Evolutionary conservation across 108 stramenopile genomes (phyloP).

Genomic region (Heterococcus sp.): DNA sequence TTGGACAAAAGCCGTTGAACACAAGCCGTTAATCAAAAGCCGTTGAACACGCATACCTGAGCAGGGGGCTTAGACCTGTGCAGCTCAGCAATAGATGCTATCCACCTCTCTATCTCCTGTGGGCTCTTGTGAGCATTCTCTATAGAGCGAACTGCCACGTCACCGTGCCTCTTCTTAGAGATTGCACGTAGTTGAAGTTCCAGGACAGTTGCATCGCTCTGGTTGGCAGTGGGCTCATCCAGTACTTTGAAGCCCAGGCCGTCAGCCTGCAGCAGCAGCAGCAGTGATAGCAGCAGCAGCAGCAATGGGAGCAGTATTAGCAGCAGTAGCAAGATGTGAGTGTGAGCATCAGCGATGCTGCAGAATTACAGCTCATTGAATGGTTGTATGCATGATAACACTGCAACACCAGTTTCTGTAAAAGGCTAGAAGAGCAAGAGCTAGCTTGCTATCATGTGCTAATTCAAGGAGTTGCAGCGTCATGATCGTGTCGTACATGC

Average conservation of each 20-base stretch:
- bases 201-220: slow-evolving; percentile 71
- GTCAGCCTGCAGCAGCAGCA: slow-evolving; percentile 43
- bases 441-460: too few species aligned
- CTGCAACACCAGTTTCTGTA: too few species aligned
- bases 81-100: slow-evolving; percentile 66
- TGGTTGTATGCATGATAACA: too few species aligned
- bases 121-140: slow-evolving; percentile 67
- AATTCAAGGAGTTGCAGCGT: too few species aligned
- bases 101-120: slow-evolving; percentile 69
- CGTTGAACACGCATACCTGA: slow-evolving; percentile 16
- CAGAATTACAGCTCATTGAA: too few species aligned
- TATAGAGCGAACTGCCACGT: slow-evolving; percentile 53
- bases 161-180: slow-evolving; percentile 58
- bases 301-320: not conserved
- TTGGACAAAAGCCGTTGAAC: too few species aligned
- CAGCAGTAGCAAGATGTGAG: not conserved
- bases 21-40: not conserved
- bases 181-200: slow-evolving; percentile 72
- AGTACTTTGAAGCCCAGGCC: slow-evolving; percentile 66
- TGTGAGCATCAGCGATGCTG: not conserved
- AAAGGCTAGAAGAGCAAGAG: too few species aligned
- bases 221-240: slow-evolving; percentile 69
- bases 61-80: slow-evolving; percentile 65
- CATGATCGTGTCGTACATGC: too few species aligned
- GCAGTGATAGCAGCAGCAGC: not conserved